These are phyloP conservation scores for Dictyostelium firmibasis DNA, from an alignment of 78 protist genomes.

Conservation along the genomic window DNA sequence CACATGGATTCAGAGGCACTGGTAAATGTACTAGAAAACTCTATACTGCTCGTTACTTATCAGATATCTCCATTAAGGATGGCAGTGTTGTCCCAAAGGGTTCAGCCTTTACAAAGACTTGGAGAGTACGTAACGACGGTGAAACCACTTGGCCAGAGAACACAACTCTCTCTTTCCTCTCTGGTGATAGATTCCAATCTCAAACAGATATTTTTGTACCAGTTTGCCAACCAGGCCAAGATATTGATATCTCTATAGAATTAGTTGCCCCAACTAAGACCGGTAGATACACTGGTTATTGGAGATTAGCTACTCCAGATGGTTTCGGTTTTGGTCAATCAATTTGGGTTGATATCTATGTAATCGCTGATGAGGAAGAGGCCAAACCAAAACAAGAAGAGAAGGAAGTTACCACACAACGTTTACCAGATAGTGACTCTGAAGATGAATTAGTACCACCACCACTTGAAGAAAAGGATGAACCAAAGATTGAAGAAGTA, in stretches of 20 bases:
- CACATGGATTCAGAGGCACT: conserved; percentile 18
- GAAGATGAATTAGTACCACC: background rate
- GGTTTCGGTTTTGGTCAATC: conserved; percentile 79
- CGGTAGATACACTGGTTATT: conserved; percentile 81
- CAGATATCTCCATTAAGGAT: conserved; percentile 78
- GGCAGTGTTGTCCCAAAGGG: conserved; percentile 66
- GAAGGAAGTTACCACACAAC: background rate
- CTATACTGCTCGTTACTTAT: conserved; percentile 59
- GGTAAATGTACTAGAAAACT: conserved; percentile 11
- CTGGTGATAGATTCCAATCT: conserved; percentile 68
- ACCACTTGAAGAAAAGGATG: background rate
- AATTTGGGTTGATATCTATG: conserved; percentile 42
- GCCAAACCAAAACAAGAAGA: background rate
- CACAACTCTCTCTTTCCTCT: conserved; percentile 37
- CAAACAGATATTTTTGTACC: conserved; percentile 6
- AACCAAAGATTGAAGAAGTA: conserved; percentile 17
- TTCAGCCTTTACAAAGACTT: conserved; percentile 67
- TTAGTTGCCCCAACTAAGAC: conserved; percentile 45
- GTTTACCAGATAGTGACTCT: background rate
- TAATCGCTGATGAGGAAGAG: background rate
- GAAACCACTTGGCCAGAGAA: conserved; percentile 70
- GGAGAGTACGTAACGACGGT: conserved; percentile 81
- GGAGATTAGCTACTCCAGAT: conserved; percentile 61
- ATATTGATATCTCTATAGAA: conserved; percentile 64
- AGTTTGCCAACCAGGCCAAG: conserved; percentile 37